Conservation (phyloP, 1,139 yeast genomes). For the Hyphopichia khmerensis region DNA sequence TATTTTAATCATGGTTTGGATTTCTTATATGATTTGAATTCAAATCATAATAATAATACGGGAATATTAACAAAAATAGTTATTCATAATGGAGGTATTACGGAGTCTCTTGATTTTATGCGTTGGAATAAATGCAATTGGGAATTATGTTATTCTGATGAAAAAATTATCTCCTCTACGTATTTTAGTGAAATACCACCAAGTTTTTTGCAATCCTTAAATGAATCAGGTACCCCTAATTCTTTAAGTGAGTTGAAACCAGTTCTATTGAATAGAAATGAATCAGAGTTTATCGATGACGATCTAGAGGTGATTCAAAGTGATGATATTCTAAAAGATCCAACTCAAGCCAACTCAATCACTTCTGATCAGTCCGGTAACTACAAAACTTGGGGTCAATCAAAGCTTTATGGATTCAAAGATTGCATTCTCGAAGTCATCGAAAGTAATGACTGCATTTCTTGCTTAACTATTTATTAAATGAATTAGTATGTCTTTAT, state of each 20-base stretch:
- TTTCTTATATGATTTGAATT: constrained; percentile 43
- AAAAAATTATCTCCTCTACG: constrained; percentile 22
- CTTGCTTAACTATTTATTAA: constrained; percentile 30
- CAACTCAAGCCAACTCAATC: constrained; percentile 1
- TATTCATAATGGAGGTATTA: constrained; percentile 50
- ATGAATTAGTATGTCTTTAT: no score
- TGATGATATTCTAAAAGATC: constrained; percentile 14
- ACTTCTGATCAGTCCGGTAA: constrained; percentile 6
- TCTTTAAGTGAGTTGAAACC: constrained; percentile 25
- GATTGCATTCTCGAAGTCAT: constrained; percentile 56
- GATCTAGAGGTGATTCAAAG: constrained; percentile 36
- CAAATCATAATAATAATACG: constrained; percentile 20
- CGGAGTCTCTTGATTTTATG: constrained; percentile 48
- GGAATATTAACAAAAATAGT: constrained; percentile 42
- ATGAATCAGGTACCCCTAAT: constrained; percentile 3
- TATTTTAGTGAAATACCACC: constrained; percentile 34
- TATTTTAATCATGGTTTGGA: constrained; percentile 56
- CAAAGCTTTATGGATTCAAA: constrained; percentile 45
- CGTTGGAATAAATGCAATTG: constrained; percentile 51
- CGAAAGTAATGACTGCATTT: constrained; percentile 36
- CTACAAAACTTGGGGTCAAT: constrained; percentile 51
- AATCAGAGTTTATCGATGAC: constrained; percentile 45
- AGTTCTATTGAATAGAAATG: constrained; percentile 48
- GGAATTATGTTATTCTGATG: constrained; percentile 20
- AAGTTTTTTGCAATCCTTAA: constrained; percentile 13